Evolutionary conservation across 2,329 filamentous ascomycete genomes (phyloP), one percentile per base, ranked within the genome.

Genomic region (Colletotrichum destructivum): DNA sequence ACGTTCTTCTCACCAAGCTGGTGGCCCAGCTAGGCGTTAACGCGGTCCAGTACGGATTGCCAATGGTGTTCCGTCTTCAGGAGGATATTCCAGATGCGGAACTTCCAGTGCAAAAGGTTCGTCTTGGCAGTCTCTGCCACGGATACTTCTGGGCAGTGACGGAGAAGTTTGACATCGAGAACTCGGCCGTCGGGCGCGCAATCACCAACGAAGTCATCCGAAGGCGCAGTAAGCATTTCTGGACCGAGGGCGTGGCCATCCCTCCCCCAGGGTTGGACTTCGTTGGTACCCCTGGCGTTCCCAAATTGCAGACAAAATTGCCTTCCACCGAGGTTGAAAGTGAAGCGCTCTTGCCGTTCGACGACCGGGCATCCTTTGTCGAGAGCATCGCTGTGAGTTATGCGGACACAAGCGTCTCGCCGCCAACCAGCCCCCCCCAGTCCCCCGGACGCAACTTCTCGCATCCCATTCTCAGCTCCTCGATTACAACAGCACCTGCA

Each of bases 51-150:
- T 92, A 89, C 76, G 94, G 95, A 0, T 82, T 98, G 47, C 94
- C 95, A 2, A 98, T 98, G 95, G 88, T 98, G 13, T 91, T 97
- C 80, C 90, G 93, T 56, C 87, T 98, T 1, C 95, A 98, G 80
- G 94, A 97, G 77, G 94, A 96, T 74, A 93, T 96, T 42, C 87
- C 90, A 66, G 88, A 89, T 9, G 85, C 91, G 3, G 90, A 91
- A 57, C 88, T 88, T 31, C 90, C 92, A 0, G 81, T 90, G 52
- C 88, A 92, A 40, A 96, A 96, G 78, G 89, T 97, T 49, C 92
- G 94, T 54, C 86, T 97, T 54, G 94, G 93, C 40, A 95, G 93
- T 78, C 84, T 98, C 68, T 94, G 96, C 62, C 94, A 97, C 78
- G 95, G 94, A 11, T 98, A 98, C 81, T 91, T 98, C 70, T 96